Evolutionary conservation across 2,329 filamentous ascomycete species (phyloP), one percentile per base, ranked within the genome.

Genomic region (Clonostachys chloroleuca): DNA sequence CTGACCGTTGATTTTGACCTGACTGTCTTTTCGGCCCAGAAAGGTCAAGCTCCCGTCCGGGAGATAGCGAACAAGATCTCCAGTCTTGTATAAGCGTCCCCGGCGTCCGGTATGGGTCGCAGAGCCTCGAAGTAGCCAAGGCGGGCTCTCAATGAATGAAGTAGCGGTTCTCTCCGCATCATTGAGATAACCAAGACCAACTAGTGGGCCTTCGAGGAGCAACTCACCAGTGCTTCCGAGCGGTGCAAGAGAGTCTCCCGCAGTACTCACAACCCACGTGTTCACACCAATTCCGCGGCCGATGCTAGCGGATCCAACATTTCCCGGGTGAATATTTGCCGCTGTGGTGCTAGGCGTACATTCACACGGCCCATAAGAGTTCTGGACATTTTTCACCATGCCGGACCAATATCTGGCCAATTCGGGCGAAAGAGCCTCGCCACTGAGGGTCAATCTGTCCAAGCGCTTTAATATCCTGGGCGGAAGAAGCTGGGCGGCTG

Each of bases 121-220:
- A 18, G 64, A 57, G 6, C 74, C 73, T 0, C 60, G 58, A 4
- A 67, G 59, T 1, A 78, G 65, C 76, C 80, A 85, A 1, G 59
- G 59, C 1, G 78, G 80, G 46, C 80, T 68, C 12, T 69, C 62
- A 41, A 86, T 75, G 50, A 86, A 87, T 1, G 72, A 73, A 18
- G 72, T 71, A 4, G 69, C 69, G 0, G 83, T 86, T 61, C 81
- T 83, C 39, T 72, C 69, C 0, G 69, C 66, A 46, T 84, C 77
- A 44, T 77, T 75, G 16, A 84, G 63, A 49, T 86, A 86, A 18
- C 81, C 81, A 33, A 76, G 67, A 12, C 80, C 81, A 3, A 86
- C 77, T n/a, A 79, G 73, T 2, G 80, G 80, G 0, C 79, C 78
- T 51, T 78, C 76, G 13, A 82, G 62, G 4, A 78, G 59, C 14